Percentiles rank a stretch among this genome's conserved stretches.
Conservation (phyloP, 768 basidiomycete genomes). For the Lactarius hengduanensis region DNA sequence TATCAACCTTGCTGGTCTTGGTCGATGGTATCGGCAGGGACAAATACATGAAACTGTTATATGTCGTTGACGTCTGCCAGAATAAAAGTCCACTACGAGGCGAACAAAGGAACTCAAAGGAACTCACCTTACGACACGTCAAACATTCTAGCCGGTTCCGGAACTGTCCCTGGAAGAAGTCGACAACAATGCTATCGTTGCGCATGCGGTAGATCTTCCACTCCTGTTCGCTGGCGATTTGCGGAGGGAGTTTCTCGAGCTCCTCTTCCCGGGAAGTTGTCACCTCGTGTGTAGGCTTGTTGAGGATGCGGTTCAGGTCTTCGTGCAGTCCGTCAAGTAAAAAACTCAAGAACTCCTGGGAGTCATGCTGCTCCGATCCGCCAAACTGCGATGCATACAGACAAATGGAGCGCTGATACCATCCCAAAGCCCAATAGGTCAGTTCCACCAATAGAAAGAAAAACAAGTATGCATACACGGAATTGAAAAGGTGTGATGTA, state of each 20-base stretch:
- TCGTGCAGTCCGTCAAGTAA: conserved; percentile 95
- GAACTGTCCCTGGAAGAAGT: conserved; percentile 98
- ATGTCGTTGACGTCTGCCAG: conserved; percentile 90
- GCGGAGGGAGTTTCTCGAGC: conserved; percentile 80
- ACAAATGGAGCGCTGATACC: conserved; percentile 54
- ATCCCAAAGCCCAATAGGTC: conserved; percentile 32
- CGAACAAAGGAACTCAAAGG: conserved; percentile 26
- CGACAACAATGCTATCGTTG: conserved; percentile 93
- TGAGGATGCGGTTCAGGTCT: conserved; percentile 85
- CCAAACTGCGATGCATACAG: conserved; percentile 68
- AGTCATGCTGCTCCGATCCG: conserved; percentile 92
- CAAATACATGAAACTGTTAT: conserved; percentile 94
- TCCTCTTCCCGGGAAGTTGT: conserved; percentile 84
- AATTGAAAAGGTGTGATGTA: conserved; percentile 82
- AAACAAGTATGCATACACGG: conserved; percentile 49
- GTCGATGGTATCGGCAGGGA: conserved; percentile 82
- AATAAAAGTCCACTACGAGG: conserved; percentile 24
- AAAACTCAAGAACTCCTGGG: conserved; percentile 95
- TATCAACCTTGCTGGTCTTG: conserved; percentile 56
- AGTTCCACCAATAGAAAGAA: neutral
- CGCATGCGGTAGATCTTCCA: conserved; percentile 88
- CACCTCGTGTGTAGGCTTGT: conserved; percentile 60
- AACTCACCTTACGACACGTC: conserved; percentile 79
- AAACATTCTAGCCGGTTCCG: conserved; percentile 84
- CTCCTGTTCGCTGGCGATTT: conserved; percentile 88